phyloP scores from a whole-genome alignment of 441 rosid genomes.

The Brassica hybrid region DNA sequence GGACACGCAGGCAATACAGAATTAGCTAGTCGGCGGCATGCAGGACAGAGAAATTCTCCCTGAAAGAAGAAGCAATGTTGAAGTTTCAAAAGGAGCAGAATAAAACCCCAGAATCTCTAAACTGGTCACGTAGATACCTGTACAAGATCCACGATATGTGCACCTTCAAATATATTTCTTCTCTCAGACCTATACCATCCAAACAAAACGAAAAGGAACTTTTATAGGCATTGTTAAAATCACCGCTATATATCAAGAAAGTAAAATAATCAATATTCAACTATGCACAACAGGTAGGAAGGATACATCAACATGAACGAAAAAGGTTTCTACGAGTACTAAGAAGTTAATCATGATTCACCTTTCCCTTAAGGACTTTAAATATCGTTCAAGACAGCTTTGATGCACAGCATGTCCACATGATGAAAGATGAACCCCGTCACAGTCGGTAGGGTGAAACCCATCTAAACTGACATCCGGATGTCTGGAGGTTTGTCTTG shows the following conservation, averaged over 20 bases:
- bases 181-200: conserved; percentile 56
- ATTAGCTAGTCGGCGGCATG: conserved; percentile 93
- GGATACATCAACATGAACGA: neutral
- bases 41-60: conserved; percentile 99
- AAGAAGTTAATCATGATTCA: conserved; percentile 34
- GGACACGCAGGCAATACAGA: conserved; percentile 77
- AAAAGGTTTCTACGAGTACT: neutral
- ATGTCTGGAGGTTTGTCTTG: conserved; percentile 59
- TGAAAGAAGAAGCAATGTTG: conserved; percentile 46
- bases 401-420: conserved; percentile 99
- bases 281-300: neutral
- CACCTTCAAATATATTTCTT: conserved; percentile 89
- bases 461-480: conserved; percentile 55
- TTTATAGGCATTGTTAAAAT: neutral
- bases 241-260: conserved; percentile 16
- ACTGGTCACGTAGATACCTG: conserved; percentile 56
- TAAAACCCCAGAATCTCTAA: conserved; percentile 30
- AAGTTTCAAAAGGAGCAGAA: conserved; percentile 18
- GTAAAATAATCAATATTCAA: too few relatives aligned
- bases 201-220: conserved; percentile 6
- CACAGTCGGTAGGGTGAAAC: conserved; percentile 81
- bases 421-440: conserved; percentile 89
- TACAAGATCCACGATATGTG: conserved; percentile 80
- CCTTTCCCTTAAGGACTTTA: conserved; percentile 94
- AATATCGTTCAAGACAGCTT: conserved; percentile 84